A percentile compares a stretch with the other conserved stretches of the same genome.
These are phyloP conservation scores for Lodderomyces margitis DNA, from an alignment of 1,139 yeast species.

Conservation along the genomic window DNA sequence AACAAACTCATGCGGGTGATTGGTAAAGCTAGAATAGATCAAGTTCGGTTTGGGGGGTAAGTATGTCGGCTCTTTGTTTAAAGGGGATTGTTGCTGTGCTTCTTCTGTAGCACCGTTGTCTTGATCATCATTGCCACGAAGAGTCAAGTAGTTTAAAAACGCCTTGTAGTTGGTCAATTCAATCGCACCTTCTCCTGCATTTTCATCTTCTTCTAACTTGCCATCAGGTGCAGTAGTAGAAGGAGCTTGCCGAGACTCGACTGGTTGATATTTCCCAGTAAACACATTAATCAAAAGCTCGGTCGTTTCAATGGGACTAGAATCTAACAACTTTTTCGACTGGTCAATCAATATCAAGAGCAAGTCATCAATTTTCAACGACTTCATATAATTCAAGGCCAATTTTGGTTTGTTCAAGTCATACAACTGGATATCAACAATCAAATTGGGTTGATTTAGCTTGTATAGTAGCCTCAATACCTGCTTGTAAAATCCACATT, in stretches of 20 bases:
- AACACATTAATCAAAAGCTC: conserved; percentile 79
- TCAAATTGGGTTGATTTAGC: conserved; percentile 69
- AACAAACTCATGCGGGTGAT: conserved; percentile 84
- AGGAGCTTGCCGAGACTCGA: conserved; percentile 12
- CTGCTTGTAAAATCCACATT: conserved; percentile 66
- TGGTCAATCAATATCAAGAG: conserved; percentile 66
- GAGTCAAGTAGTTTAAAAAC: conserved; percentile 63
- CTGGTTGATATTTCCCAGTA: conserved; percentile 75
- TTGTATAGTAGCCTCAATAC: conserved; percentile 72
- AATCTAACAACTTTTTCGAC: conserved; percentile 63
- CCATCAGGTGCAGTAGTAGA: conserved; percentile 7
- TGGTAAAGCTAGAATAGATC: conserved; percentile 81
- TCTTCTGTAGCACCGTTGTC: neutral
- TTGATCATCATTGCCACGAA: neutral
- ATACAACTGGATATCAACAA: conserved; percentile 72
- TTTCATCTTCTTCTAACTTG: conserved; percentile 10
- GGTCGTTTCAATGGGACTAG: conserved; percentile 78
- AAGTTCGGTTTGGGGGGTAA: conserved; percentile 90
- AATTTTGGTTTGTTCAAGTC: conserved; percentile 57
- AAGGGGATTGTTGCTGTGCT: conserved; percentile 13
- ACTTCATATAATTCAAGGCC: conserved; percentile 65
- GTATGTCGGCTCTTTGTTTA: conserved; percentile 59
- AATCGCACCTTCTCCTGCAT: conserved; percentile 14
- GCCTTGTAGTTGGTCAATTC: conserved; percentile 67
- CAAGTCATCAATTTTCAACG: conserved; percentile 76